phyloP scores from a whole-genome alignment of 345 rosid genomes.

The Boechera retrofracta region DNA sequence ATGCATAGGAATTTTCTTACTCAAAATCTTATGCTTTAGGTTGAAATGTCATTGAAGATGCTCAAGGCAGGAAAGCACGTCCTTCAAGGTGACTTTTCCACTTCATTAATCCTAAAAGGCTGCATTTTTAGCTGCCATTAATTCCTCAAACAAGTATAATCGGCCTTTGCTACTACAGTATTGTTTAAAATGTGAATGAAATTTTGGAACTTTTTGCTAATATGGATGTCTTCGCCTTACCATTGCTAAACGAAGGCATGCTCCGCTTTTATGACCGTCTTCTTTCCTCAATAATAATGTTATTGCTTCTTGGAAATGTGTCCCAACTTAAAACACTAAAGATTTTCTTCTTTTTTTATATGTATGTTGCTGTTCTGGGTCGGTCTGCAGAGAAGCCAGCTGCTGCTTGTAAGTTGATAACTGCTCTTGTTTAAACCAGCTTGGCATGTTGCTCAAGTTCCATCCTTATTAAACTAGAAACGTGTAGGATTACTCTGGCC shows the following conservation, averaged over 20 bases:
- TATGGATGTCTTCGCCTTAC: background rate
- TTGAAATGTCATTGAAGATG: slow-evolving; percentile 76
- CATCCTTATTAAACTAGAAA: background rate
- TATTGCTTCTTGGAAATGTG: slow-evolving; percentile 16
- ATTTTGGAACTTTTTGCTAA: background rate
- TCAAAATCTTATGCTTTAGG: slow-evolving; percentile 51
- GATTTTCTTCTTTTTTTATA: slow-evolving; percentile 38
- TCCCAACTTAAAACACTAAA: slow-evolving; percentile 39
- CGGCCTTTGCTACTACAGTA: background rate
- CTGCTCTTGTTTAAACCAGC: slow-evolving; percentile 11
- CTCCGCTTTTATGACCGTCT: background rate
- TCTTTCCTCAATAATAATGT: background rate
- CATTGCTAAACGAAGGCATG: background rate
- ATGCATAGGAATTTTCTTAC: background rate
- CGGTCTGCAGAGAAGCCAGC: slow-evolving; percentile 91
- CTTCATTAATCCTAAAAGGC: slow-evolving; percentile 12
- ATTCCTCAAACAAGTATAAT: slow-evolving; percentile 18
- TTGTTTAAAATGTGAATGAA: slow-evolving; percentile 1
- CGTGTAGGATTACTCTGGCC: slow-evolving; percentile 5
- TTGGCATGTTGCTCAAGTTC: slow-evolving; percentile 22
- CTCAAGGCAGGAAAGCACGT: slow-evolving; percentile 92
- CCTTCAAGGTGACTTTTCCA: slow-evolving; percentile 68
- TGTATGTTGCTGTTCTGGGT: slow-evolving; percentile 54
- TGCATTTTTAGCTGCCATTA: slow-evolving; percentile 7
- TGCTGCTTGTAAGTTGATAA: slow-evolving; percentile 76